Base-by-base conservation (phyloP, 2,329 filamentous ascomycete species). In the Myriosclerotinia duriaeana region DNA sequence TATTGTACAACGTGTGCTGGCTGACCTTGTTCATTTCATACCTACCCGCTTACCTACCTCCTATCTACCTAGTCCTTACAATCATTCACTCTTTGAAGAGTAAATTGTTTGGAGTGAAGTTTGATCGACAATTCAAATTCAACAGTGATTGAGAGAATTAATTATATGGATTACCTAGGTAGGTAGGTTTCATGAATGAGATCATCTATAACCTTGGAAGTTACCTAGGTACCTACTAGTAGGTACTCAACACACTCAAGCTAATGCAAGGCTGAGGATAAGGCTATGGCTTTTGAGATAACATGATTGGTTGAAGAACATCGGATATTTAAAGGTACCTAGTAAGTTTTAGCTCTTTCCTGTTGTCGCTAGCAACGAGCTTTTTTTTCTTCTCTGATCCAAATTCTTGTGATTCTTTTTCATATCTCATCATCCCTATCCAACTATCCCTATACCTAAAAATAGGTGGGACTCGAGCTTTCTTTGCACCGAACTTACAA, bases 351-450 rank as follows among this genome's bases (percentile, higher is more conserved):
- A 14, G 40, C 44, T 48, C 44, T 48, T 20, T 9, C 44, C 44
- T 46, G 58, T 60, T 60, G 44, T 44, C 58, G 58, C 14, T 50
- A 34, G 46, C 58, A 60, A 60, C 58, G 20, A 38, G 30, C 9
- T 6, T 22, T 22, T 50, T 20, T 3, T 6, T 50, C 20, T n/a
- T 9, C 12, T 8, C 5, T 46, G 42, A 22, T n/a, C 46, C 3
- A 20, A 26, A 26, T 26, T 26, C 26, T 2, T 2, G 2, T 26
- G 26, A 26, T 26, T 26, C 26, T 26, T 26, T 26, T 26, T 26
- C 26, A 26, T 26, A 26, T 26, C 26, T 14, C 40, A 14, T 42
- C 40, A 42, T 42, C 12, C 12, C 40, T 42, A 12, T 15, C 17
- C 9, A 44, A 44, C 6, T n/a, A 46, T 46, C 20, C 42, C 17